Evolutionary conservation across 352 stramenopile species (phyloP).

Genomic region (Phytopythium oedochilum): DNA sequence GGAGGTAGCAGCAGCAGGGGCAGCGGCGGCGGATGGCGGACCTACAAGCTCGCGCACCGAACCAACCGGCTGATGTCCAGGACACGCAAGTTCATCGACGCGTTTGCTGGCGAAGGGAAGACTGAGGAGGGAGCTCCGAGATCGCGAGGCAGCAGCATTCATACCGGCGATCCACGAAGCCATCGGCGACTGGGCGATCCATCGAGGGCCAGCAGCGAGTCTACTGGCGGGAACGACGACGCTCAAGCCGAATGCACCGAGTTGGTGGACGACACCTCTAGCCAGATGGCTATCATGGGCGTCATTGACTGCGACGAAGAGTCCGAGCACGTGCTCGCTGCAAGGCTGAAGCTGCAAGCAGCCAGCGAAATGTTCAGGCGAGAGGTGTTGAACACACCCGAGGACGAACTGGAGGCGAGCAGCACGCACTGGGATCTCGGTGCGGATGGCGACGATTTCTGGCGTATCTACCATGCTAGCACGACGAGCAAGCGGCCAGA

Average conservation of each 20-base stretch:
- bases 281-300: neutral
- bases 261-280: neutral
- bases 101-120: conserved; percentile 10
- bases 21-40: conserved; percentile 32
- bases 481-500: conserved; percentile 32
- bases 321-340: neutral
- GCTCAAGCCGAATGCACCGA: neutral
- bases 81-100: conserved; percentile 43
- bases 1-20: conserved; percentile 1
- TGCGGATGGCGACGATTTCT: conserved; percentile 34
- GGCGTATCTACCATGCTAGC: conserved; percentile 48
- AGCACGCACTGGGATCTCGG: neutral
- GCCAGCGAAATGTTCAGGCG: conserved; percentile 28
- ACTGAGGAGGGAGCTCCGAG: neutral
- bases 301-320: neutral
- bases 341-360: conserved; percentile 13
- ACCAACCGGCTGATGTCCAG: conserved; percentile 59
- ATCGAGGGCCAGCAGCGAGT: neutral
- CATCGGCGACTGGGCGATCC: neutral
- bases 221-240: neutral
- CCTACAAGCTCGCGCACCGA: conserved; percentile 58
- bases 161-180: neutral
- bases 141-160: neutral
- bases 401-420: conserved; percentile 17
- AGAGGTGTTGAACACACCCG: conserved; percentile 34